Evolutionary conservation across 2,329 filamentous ascomycete genomes (phyloP), one percentile per base, ranked within the genome.

Genomic region (Fusarium foetens): DNA sequence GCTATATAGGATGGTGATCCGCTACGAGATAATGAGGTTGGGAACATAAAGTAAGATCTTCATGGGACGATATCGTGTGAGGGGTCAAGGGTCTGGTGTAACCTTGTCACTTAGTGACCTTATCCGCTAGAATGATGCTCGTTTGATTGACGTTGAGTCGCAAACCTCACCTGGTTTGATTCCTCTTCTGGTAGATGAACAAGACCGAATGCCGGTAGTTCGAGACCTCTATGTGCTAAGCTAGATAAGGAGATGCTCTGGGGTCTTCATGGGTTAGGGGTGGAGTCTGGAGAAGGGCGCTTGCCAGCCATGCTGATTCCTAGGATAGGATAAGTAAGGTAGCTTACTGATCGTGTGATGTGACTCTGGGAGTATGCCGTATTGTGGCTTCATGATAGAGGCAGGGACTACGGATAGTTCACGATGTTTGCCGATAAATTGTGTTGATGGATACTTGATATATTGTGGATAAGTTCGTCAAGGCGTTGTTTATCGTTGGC

Each of bases 121-220:
- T 10, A n/a, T 46, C 21, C 33, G 53, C 17, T 45, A 31, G 23
- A 14, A 31, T 35, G 29, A 25, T 35, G 25, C 38, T 31, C 13
- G 39, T 12, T 13, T 27, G 39, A 23, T 31, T 29, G 29, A 63
- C 23, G 13, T 52, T 45, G 29, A 35, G 38, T 39, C 21, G 51
- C n/a, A 39, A 54, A 13, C 29, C 52, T 41, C 61, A 36, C n/a
- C 49, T 21, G 45, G 23, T 25, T 46, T 46, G 25, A 41, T 27
- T 64, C n/a, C 31, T 21, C 31, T n/a, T 38, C 43, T 31, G 19
- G 21, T 31, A 35, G 27, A 42, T 21, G 42, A 41, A 41, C 33
- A 59, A 39, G 36, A 63, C 38, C 25, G 31, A 45, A 68, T 72
- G 66, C 45, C 51, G 62, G 70, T 59, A 71, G 66, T 73, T 63